Conservation (phyloP, 1,284 basidiomycete genomes). For the Microstroma glucosiphilum region DNA sequence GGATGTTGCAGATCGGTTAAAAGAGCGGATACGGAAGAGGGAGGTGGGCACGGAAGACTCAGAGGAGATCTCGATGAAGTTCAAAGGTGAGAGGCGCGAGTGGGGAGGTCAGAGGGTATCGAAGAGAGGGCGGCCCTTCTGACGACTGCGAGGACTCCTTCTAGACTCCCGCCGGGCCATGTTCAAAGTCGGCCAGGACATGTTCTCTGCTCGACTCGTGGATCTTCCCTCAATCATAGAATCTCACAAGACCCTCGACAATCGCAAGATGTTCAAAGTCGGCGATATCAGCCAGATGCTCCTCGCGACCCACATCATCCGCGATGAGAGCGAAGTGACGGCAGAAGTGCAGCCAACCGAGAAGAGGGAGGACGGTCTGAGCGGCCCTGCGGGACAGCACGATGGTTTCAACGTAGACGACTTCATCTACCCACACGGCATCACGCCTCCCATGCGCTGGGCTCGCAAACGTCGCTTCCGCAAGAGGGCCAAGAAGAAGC, state of each 20-base stretch:
- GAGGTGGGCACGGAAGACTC: conserved; percentile 60
- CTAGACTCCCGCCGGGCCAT: conserved; percentile 83
- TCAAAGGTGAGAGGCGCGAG: conserved; percentile 66
- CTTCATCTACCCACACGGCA: conserved; percentile 93
- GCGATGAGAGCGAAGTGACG: conserved; percentile 60
- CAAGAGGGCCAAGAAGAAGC: conserved; percentile 69
- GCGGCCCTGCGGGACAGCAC: not conserved
- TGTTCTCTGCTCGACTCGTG: conserved; percentile 86
- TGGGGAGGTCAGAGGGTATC: not conserved
- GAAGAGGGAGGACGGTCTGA: not conserved
- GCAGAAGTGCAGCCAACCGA: conserved; percentile 57
- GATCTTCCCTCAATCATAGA: conserved; percentile 93
- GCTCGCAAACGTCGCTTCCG: conserved; percentile 88
- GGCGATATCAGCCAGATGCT: conserved; percentile 79
- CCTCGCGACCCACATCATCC: conserved; percentile 36
- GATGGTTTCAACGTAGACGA: conserved; percentile 78
- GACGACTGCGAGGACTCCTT: not conserved
- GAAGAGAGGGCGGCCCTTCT: not conserved
- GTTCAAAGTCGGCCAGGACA: conserved; percentile 75
- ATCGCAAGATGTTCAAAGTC: conserved; percentile 88
- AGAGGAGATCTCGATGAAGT: conserved; percentile 90
- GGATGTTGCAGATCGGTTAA: conserved; percentile 52
- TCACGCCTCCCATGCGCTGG: conserved; percentile 86
- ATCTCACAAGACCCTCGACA: conserved; percentile 92
- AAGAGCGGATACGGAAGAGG: conserved; percentile 62